A percentile compares a stretch with the other conserved stretches of the same genome.
phyloP scores from a whole-genome alignment of 192 early-diverging fungal genomes.

The Backusella tuberculispora region DNA sequence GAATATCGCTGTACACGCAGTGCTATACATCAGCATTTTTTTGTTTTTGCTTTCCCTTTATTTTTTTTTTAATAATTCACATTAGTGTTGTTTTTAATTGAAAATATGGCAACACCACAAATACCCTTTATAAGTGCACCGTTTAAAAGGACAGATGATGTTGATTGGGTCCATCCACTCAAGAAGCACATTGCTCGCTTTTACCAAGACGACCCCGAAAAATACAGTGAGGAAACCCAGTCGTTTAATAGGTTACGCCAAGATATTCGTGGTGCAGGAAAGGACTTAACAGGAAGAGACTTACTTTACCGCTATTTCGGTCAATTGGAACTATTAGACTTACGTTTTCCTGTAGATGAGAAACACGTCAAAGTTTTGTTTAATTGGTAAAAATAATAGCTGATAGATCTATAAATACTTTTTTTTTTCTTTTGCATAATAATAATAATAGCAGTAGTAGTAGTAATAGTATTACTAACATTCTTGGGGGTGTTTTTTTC shows the following conservation, averaged over 20 bases:
- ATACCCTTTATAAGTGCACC: constrained; percentile 66
- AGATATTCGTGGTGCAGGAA: constrained; percentile 95
- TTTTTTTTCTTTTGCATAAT: constrained; percentile 26
- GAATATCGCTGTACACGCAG: too few relatives aligned
- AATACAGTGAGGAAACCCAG: constrained; percentile 81
- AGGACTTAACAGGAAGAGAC: constrained; percentile 90
- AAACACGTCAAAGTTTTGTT: constrained; percentile 88
- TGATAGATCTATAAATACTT: neutral
- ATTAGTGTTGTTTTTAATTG: constrained; percentile 12
- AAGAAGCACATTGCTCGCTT: constrained; percentile 79
- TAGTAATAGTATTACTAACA: neutral
- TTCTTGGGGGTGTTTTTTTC: constrained; percentile 9
- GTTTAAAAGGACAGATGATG: constrained; percentile 88
- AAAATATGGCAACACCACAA: constrained; percentile 46
- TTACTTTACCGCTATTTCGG: constrained; percentile 96
- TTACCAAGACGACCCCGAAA: constrained; percentile 95
- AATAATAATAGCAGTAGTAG: too few relatives aligned
- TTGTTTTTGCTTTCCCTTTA: neutral
- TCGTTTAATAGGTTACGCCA: constrained; percentile 90
- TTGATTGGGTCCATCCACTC: constrained; percentile 89
- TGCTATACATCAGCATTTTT: too few relatives aligned
- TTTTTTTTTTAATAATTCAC: neutral
- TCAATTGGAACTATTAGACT: constrained; percentile 91
- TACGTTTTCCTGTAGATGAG: constrained; percentile 93
- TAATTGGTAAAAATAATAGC: constrained; percentile 69